A percentile compares a stretch with the other conserved stretches of the same genome.
phyloP scores from a whole-genome alignment of 2,329 filamentous ascomycete genomes.

The Arachnopeziza araneosa region DNA sequence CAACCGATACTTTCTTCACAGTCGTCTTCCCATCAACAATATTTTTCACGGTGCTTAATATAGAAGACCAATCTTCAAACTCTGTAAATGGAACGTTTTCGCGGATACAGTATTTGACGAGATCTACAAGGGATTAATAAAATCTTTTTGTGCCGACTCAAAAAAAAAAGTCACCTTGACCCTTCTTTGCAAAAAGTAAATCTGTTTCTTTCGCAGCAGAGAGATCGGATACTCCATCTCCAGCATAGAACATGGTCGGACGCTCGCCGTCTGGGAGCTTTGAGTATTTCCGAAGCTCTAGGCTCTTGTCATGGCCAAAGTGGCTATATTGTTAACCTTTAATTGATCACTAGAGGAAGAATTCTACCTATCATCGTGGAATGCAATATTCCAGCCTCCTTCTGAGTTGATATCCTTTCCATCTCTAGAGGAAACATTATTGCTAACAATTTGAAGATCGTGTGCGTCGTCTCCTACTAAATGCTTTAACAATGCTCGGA shows the following conservation, averaged over 20 bases:
- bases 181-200: constrained; percentile 87
- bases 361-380: constrained; percentile 73
- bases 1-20: constrained; percentile 60
- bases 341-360: not conserved
- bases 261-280: constrained; percentile 60
- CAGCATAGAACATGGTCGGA: constrained; percentile 88
- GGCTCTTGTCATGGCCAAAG: constrained; percentile 95
- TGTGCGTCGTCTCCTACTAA: constrained; percentile 70
- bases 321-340: constrained; percentile 29
- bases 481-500: constrained; percentile 73
- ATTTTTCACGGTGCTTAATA: constrained; percentile 68
- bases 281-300: constrained; percentile 84
- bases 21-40: constrained; percentile 68
- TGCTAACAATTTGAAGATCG: constrained; percentile 86
- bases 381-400: constrained; percentile 82
- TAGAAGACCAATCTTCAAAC: constrained; percentile 79
- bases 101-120: constrained; percentile 80
- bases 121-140: constrained; percentile 48
- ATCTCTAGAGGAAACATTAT: constrained; percentile 62
- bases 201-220: constrained; percentile 91
- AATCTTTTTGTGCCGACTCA: not conserved
- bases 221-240: constrained; percentile 88
- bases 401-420: constrained; percentile 73
- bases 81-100: constrained; percentile 82
- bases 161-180: constrained; percentile 55